Evolutionary conservation across 345 rosid species (phyloP), one percentile per base, ranked within the genome.

Genomic region (Barbarea vulgaris): DNA sequence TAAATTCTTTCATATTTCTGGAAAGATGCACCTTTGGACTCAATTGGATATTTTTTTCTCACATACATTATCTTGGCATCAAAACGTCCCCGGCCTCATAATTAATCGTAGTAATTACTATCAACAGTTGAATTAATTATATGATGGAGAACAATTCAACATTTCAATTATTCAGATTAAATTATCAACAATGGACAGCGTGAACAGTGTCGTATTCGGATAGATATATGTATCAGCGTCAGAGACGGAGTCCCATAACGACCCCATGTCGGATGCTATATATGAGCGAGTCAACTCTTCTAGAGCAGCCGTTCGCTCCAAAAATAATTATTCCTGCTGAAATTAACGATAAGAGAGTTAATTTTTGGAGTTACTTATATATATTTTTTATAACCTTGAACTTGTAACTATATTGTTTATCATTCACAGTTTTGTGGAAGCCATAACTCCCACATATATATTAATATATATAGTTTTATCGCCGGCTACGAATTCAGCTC

Each of bases 151-250:
- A 34, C 6, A 18, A 18, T 34, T 58, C 64, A 58, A 11, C 61
- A 56, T 56, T 31, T 58, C 42, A 55, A 7, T 41, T 55, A 25
- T 69, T 64, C 39, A 64, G 25, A 64, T 33, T 4, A n/a, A 42
- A 18, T 64, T 6, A 48, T 65, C 30, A 65, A 22, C 60, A 33
- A 9, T 19, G 71, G 46, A 24, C 14, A 2, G 58, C 48, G 59
- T 51, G 57, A 70, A 44, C 10, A 15, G 15, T 46, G 24, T 3
- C 41, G 54, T 21, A 19, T 42, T 9, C 12, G 50, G 53, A 41
- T 18, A 39, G 34, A 68, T 17, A 4, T 41, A 68, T 17, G 3
- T 41, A 27, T 69, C 5, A 57, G 4, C 56, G 52, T 30, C 39
- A 19, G 48, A 39, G 17, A 27, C 13, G 28, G 48, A 39, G 17